Evolutionary conservation across 75 land plant species (phyloP).

Genomic region (Adiantum capillusveneris): DNA sequence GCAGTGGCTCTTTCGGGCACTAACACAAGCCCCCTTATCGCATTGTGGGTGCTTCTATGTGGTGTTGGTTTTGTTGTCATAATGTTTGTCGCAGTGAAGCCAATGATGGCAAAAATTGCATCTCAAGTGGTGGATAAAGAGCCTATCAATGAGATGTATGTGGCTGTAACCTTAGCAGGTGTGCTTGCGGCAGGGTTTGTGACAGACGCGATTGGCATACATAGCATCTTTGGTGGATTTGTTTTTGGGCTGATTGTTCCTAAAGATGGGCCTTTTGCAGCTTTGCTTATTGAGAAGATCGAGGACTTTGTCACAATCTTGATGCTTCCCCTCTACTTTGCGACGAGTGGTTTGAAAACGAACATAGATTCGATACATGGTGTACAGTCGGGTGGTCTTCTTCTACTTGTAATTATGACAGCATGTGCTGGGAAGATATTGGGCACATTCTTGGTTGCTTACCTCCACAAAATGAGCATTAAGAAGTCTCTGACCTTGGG

Average conservation of each 20-base stretch:
- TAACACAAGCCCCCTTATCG: conserved; percentile 35
- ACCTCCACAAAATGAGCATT: conserved; percentile 29
- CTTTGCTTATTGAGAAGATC: conserved; percentile 65
- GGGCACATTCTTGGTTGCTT: conserved; percentile 56
- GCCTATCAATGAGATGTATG: conserved; percentile 53
- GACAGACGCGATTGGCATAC: conserved; percentile 81
- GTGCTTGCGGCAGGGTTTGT: conserved; percentile 61
- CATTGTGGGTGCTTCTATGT: conserved; percentile 57
- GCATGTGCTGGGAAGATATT: conserved; percentile 73
- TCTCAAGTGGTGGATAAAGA: conserved; percentile 46
- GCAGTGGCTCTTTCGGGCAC: conserved; percentile 75
- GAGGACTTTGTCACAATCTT: conserved; percentile 72
- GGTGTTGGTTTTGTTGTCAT: conserved; percentile 47
- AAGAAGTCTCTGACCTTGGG: conserved; percentile 61
- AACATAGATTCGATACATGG: conserved; percentile 55
- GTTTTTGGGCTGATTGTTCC: conserved; percentile 69
- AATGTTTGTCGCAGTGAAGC: conserved; percentile 28
- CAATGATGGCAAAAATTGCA: conserved; percentile 41
- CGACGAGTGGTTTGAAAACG: conserved; percentile 75
- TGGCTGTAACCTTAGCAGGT: conserved; percentile 50
- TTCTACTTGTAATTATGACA: conserved; percentile 49
- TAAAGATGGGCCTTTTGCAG: conserved; percentile 68
- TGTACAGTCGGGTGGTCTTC: conserved; percentile 53
- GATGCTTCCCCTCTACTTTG: conserved; percentile 77
- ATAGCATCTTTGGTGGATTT: conserved; percentile 81